Evolutionary conservation across 2,329 filamentous ascomycete species (phyloP), one percentile per base, ranked within the genome.

Genomic region (Hymenoscyphus salicellus): DNA sequence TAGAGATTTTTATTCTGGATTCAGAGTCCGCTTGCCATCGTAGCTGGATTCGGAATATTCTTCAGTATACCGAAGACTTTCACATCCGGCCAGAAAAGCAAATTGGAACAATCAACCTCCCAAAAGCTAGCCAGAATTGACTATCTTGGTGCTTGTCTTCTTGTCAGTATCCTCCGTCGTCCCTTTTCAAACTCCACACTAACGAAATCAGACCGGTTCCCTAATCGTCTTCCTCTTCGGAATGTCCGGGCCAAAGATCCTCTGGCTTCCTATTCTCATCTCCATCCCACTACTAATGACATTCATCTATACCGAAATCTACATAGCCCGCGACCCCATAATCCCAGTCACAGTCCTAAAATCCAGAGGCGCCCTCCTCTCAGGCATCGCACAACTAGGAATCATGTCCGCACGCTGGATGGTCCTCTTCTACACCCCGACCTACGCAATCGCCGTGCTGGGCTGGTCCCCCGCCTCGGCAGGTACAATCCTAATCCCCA

Each of bases 341-440:
- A 88, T 96, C 60, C 91, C 92, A 0, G 78, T 93, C 58, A 77
- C 83, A 1, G 82, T 95, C 1, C 83, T 96, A 32, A 84, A 82
- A 60, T 91, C 88, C 11, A 84, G 89, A 32, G 89, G 88, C 33
- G 86, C 91, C 0, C 79, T 94, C 3, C 78, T 94, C 26, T 89
- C 89, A 0, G 94, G 91, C 73, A 72, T 93, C 26, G 84, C 88
- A 0, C 91, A 92, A 59, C 82, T 93, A 0, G 87, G 89, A 23
- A 84, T 92, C 75, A 94, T 96, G 90, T 87, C 90, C 74, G 84
- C 89, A 1, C 88, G 92, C 64, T 96, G 91, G 92, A 83, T 83
- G 6, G 83, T 96, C 1, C 81, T 96, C 7, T 95, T 93, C 79
- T 96, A 92, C 77, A 84, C 89, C 0, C 92, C 92, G 0, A 86